Conservation (phyloP, 139 green algal species). For the Zygnema circumcarinatum region DNA sequence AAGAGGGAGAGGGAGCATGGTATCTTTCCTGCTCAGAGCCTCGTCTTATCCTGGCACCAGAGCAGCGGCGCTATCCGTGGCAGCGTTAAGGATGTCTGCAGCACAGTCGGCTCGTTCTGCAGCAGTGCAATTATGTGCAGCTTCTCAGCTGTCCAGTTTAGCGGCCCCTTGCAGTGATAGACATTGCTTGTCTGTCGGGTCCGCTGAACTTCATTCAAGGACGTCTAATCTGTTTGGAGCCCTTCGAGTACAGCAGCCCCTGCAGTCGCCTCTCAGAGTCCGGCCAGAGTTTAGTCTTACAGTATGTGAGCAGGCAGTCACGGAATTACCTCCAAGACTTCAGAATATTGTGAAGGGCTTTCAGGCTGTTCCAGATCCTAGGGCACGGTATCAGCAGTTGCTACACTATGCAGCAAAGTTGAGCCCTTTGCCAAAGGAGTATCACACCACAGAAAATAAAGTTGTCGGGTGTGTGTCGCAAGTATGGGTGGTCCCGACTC, state of each 20-base stretch:
- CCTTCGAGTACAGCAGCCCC: background rate
- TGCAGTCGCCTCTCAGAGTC: background rate
- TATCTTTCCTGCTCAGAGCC: background rate
- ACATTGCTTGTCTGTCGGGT: background rate
- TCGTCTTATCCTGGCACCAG: background rate
- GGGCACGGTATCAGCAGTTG: constrained; percentile 93
- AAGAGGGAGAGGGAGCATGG: background rate
- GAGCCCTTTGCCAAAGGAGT: constrained; percentile 41
- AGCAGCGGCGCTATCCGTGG: background rate
- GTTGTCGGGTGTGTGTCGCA: constrained; percentile 89
- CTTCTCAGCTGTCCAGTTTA: background rate
- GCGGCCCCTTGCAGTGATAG: background rate
- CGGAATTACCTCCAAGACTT: constrained; percentile 49
- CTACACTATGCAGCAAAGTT: constrained; percentile 96
- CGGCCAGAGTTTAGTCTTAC: background rate
- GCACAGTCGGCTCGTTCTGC: background rate
- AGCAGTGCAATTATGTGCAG: background rate
- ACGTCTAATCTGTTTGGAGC: too few relatives aligned
- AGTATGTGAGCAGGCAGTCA: constrained; percentile 25
- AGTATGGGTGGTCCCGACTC: constrained; percentile 90
- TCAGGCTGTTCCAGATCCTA: constrained; percentile 67
- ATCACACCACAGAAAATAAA: constrained; percentile 79
- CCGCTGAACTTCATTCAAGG: background rate
- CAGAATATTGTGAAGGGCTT: constrained; percentile 58
- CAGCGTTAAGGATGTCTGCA: too few relatives aligned